Evolutionary conservation across 2,329 filamentous ascomycete genomes (phyloP), one percentile per base, ranked within the genome.

Genomic region (Aspergillus quadrilineatus): DNA sequence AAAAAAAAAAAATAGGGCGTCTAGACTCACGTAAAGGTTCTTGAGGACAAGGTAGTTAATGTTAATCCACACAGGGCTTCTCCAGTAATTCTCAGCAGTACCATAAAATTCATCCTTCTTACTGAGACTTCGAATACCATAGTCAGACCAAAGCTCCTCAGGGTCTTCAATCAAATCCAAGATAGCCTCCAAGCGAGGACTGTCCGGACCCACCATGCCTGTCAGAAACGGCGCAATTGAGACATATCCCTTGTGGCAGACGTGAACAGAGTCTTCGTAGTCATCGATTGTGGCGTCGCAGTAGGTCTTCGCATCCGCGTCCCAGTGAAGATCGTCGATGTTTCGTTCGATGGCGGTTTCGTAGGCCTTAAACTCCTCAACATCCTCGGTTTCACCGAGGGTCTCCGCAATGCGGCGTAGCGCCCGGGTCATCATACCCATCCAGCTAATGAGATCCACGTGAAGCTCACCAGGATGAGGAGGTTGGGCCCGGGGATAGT

Each of bases 221-320:
- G 90, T 85, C 63, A 97, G 76, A 80, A 97, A 96, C 1, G 94
- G 94, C 74, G 96, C 94, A 29, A 99, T 80, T 22, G 90, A 94
- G 64, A 97, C 86, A 69, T 99, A 99, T 17, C 94, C 94, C 75
- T 96, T 96, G 79, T 97, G 94, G 77, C 94, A 99, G 42, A 97
- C 90, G 17, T 94, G 87, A 36, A 82, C 75, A 67, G 90, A 87
- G 76, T 99, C 94, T 73, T 99, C 94, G 69, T 90, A 99, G 59
- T 92, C 92, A 67, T 99, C 93, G 58, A 99, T 89, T 0, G 91
- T 97, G 1, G 92, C 91, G 72, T 99, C 94, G 72, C 94, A 99
- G 78, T 92, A 99, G 60, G 89, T 89, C 55, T 90, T 86, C 3
- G 87, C 83, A 65, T 87, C 82, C 54, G 90, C 84, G 15, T 88